Base-by-base conservation (phyloP, 495 filamentous ascomycete species). In the Parathielavia hyrcaniae region DNA sequence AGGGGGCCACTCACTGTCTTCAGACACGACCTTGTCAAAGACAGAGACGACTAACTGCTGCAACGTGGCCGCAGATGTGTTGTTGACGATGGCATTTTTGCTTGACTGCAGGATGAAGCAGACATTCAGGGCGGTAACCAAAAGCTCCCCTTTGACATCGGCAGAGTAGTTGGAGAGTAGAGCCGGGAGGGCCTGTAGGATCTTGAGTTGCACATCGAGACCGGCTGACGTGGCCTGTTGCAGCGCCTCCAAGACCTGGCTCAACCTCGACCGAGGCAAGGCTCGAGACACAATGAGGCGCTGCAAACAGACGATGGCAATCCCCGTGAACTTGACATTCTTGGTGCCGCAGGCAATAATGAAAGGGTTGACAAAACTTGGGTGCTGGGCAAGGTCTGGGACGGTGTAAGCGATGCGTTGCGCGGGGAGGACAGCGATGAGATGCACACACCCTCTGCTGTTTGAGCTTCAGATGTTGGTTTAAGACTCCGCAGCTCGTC, bases 181-280 rank as follows among this genome's bases (percentile, higher is more conserved):
- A 1, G 90, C 87, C n/a, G 95, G 93, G 34, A 98, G 75, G 0
- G 91, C 88, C 68, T 98, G 93, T 17, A 98, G 76, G 32, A 97
- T 95, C 72, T 97, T 98, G 50, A 98, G 81, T 64, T 98, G 93
- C 3, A 97, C 86, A 69, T 98, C 95, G 49, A 95, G 81, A 35
- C 86, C 91, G 79, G 72, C 64, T 23, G 64, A 72, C 4, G 87
- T 86, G 50, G 87, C 90, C 65, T 97, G 90, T 64, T 85, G 84
- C 60, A 98, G 77, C 1, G 90, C 91, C 51, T 91, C 86, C 13
- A 98, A 77, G 30, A 95, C 88, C 62, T 95, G 90, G 64, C 83
- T 84, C 51, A 98, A 71, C 56, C 88, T 76, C 9, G 80, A 76
- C 58, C 80, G 82, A 7, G 93, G 86, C 51, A 97, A 72, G 10